Conservation (phyloP, 129 eudicot species). For the Dittrichia graveolens region DNA sequence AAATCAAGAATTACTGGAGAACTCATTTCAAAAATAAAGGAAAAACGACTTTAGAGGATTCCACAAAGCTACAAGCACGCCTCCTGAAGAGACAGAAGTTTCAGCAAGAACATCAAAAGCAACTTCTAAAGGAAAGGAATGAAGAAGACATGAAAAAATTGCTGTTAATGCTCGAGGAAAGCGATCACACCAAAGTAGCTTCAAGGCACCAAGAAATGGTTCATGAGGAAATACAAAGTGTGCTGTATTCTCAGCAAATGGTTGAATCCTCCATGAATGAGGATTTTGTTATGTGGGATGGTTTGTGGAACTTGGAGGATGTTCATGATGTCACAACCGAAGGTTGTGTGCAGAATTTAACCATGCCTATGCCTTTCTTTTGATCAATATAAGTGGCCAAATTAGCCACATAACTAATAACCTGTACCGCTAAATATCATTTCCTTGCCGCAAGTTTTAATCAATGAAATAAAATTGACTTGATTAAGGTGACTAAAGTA, state of each 20-base stretch:
- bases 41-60: slow-evolving; percentile 26
- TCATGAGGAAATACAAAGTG: slow-evolving; percentile 35
- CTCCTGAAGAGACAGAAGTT: slow-evolving; percentile 61
- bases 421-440: slow-evolving; percentile 14
- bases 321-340: slow-evolving; percentile 40
- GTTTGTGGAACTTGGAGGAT: slow-evolving; percentile 66
- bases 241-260: slow-evolving; percentile 32
- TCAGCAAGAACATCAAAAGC: slow-evolving; percentile 61
- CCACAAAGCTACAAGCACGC: slow-evolving; percentile 56
- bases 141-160: slow-evolving; percentile 54
- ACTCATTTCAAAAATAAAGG: slow-evolving; percentile 86
- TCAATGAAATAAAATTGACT: slow-evolving; percentile 28
- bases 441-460: slow-evolving; percentile 25
- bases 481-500: slow-evolving; percentile 11
- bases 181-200: slow-evolving; percentile 36
- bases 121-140: slow-evolving; percentile 37
- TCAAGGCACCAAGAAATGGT: slow-evolving; percentile 37
- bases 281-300: slow-evolving; percentile 63
- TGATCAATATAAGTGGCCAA: slow-evolving; percentile 36
- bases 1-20: slow-evolving; percentile 90
- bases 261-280: slow-evolving; percentile 38
- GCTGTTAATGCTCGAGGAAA: slow-evolving; percentile 47
- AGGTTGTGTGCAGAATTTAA: slow-evolving; percentile 37
- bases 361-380: slow-evolving; percentile 36
- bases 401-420: slow-evolving; percentile 20